A percentile compares a stretch with the other conserved stretches of the same genome.
phyloP scores from a whole-genome alignment of 345 rosid species.

The Eutrema heterophyllum region DNA sequence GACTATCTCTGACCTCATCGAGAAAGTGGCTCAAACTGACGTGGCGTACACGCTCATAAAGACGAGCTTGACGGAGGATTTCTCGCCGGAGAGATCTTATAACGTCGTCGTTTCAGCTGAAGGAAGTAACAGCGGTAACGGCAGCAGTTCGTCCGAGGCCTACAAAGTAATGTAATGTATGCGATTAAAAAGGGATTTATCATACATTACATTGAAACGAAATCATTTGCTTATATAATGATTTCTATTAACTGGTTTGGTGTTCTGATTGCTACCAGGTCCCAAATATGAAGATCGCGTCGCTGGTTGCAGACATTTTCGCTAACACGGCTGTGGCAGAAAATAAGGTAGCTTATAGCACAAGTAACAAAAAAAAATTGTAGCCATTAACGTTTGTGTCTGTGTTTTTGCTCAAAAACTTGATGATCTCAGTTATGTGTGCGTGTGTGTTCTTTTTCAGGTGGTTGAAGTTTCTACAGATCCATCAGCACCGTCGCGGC shows the following conservation, averaged over 20 bases:
- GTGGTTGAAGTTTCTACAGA: slow-evolving; percentile 76
- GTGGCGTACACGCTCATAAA: slow-evolving; percentile 74
- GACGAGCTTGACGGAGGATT: slow-evolving; percentile 78
- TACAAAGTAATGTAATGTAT: slow-evolving; percentile 99
- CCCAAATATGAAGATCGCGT: slow-evolving; percentile 68
- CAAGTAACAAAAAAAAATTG: not conserved
- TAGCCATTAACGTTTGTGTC: not conserved
- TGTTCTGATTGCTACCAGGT: slow-evolving; percentile 42
- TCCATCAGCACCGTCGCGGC: slow-evolving; percentile 68
- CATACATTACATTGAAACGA: slow-evolving; percentile 3
- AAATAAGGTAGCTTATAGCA: slow-evolving; percentile 58
- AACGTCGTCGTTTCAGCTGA: slow-evolving; percentile 75
- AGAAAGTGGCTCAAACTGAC: slow-evolving; percentile 62
- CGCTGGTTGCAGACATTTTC: slow-evolving; percentile 78
- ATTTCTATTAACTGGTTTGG: not conserved
- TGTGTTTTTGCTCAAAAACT: not conserved
- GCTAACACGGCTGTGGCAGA: slow-evolving; percentile 81
- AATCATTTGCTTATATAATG: slow-evolving; percentile 1
- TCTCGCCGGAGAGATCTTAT: slow-evolving; percentile 71
- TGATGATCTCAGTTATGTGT: not conserved
- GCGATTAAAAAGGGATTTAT: slow-evolving; percentile 34
- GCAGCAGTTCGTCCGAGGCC: slow-evolving; percentile 36
- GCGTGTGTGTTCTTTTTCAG: slow-evolving; percentile 27
- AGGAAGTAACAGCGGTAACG: slow-evolving; percentile 45
- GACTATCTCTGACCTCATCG: slow-evolving; percentile 55